Conservation (phyloP, 306 rosid genomes). For the Sesbania bispinosa region DNA sequence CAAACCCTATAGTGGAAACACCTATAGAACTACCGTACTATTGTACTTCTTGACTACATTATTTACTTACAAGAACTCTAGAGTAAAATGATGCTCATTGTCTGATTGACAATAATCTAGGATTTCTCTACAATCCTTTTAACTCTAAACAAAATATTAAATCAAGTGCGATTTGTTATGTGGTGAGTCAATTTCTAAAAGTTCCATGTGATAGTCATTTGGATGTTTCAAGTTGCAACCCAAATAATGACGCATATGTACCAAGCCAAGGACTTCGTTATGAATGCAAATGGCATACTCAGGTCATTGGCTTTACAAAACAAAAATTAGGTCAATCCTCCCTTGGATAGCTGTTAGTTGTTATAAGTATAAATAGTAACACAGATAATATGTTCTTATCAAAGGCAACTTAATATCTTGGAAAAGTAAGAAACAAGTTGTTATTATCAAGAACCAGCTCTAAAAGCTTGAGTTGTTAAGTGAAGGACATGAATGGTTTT, state of each 20-base stretch:
- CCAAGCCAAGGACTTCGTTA: not conserved
- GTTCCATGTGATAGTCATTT: not conserved
- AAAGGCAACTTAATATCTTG: not conserved
- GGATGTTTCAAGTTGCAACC: too few species aligned
- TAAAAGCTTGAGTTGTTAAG: too few species aligned
- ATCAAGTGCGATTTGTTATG: not conserved
- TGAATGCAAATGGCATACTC: not conserved
- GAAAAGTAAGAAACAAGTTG: not conserved
- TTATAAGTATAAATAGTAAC: too few species aligned
- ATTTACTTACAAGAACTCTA: not conserved
- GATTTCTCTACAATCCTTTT: not conserved
- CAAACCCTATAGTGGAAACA: not conserved
- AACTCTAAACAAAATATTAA: not conserved
- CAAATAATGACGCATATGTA: not conserved
- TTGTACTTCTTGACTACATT: not conserved
- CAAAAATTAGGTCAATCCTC: not conserved
- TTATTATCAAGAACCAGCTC: not conserved
- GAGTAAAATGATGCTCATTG: not conserved
- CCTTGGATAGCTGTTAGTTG: not conserved
- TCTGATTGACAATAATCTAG: not conserved
- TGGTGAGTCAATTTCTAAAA: not conserved
- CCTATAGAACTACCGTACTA: constrained; percentile 10
- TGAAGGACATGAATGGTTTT: not conserved
- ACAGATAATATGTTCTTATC: not conserved
- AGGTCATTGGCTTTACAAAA: not conserved